phyloP scores from a whole-genome alignment of 257 asterid genomes.

The Gentiana straminea region DNA sequence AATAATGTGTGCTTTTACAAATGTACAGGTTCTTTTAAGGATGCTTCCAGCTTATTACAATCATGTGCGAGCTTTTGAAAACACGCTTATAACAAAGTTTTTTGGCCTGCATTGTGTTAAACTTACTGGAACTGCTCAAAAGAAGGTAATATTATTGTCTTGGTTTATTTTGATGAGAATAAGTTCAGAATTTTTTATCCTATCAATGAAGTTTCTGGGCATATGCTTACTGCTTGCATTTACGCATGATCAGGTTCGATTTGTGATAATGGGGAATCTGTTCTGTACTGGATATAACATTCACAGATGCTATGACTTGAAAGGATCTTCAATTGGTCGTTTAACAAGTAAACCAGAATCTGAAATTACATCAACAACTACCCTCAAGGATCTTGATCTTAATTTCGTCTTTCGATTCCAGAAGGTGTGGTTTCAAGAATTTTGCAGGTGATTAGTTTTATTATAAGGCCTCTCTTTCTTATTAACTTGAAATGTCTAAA shows the following conservation, averaged over 20 bases:
- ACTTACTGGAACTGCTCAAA: conserved; percentile 78
- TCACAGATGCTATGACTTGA: conserved; percentile 80
- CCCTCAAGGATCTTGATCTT: conserved; percentile 93
- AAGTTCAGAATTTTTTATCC: background rate
- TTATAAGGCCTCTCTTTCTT: background rate
- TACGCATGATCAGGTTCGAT: conserved; percentile 53
- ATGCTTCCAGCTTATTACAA: conserved; percentile 90
- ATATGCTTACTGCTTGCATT: conserved; percentile 3
- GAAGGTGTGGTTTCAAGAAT: conserved; percentile 60
- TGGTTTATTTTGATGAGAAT: background rate
- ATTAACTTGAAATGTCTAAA: background rate
- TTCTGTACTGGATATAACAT: conserved; percentile 63
- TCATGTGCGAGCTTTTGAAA: conserved; percentile 66
- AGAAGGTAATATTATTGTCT: conserved; percentile 43
- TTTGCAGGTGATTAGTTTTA: conserved; percentile 45
- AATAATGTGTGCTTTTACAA: too few relatives aligned
- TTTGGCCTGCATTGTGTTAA: conserved; percentile 88
- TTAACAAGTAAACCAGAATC: conserved; percentile 53
- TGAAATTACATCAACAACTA: conserved; percentile 66
- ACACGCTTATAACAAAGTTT: conserved; percentile 71
- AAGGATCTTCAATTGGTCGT: conserved; percentile 94
- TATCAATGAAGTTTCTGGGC: background rate
- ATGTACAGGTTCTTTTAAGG: conserved; percentile 62
- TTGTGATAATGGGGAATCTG: conserved; percentile 89
- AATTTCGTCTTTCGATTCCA: conserved; percentile 67